These are phyloP conservation scores for Trametes cubensis DNA, from an alignment of 768 basidiomycete genomes.

Conservation along the genomic window DNA sequence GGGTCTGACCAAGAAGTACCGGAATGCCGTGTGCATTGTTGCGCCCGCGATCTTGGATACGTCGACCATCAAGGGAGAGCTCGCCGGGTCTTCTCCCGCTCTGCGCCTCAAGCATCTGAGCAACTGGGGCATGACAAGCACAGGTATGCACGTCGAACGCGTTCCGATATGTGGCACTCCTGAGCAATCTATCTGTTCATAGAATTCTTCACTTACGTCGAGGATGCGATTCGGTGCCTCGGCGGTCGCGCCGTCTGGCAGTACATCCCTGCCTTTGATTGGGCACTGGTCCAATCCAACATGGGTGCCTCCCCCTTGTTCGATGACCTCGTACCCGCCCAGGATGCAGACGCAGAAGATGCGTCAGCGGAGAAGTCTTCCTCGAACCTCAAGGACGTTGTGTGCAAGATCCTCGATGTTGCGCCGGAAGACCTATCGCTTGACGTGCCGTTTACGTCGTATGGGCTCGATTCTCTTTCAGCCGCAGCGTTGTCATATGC, in stretches of 20 bases:
- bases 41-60: slow-evolving; percentile 15
- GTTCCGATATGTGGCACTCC: too few relatives aligned
- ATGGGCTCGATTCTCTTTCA: slow-evolving; percentile 47
- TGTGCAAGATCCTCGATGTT: slow-evolving; percentile 35
- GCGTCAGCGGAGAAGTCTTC: not conserved
- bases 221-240: slow-evolving; percentile 38
- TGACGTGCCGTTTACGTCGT: slow-evolving; percentile 44
- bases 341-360: not conserved
- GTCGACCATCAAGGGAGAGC: not conserved
- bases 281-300: slow-evolving; percentile 31
- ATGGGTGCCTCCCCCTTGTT: slow-evolving; percentile 29
- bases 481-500: slow-evolving; percentile 42
- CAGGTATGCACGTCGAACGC: slow-evolving; percentile 5
- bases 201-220: slow-evolving; percentile 37
- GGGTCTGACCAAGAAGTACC: slow-evolving; percentile 7
- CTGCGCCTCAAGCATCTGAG: slow-evolving; percentile 3
- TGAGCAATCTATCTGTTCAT: too few relatives aligned
- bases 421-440: slow-evolving; percentile 38
- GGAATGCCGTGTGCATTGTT: slow-evolving; percentile 7
- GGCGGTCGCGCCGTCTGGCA: slow-evolving; percentile 22
- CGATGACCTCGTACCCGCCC: slow-evolving; percentile 28
- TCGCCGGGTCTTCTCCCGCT: not conserved
- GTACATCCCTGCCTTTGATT: slow-evolving; percentile 41
- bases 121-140: slow-evolving; percentile 18
- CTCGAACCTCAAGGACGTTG: slow-evolving; percentile 6